Percentiles rank a stretch among this genome's conserved stretches.
Conservation (phyloP, 148 eudicot genomes). For the Gaultheria prostrata region DNA sequence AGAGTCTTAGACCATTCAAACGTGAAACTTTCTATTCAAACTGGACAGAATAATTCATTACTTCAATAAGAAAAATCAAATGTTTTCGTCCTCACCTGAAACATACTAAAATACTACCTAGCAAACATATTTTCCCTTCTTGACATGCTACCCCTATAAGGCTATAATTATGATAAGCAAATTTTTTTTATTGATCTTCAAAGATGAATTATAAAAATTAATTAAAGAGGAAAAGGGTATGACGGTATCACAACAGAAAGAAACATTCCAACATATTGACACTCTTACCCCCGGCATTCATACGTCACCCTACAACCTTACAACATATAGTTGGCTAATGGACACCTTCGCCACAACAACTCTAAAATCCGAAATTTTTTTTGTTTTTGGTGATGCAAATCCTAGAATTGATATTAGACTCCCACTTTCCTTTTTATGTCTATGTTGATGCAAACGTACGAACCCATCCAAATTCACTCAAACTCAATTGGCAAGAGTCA, state of each 20-base stretch:
- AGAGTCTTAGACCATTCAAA: background rate
- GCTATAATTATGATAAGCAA: too few species aligned
- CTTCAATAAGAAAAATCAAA: background rate
- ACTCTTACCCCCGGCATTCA: too few species aligned
- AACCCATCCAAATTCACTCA: background rate
- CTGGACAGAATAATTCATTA: background rate
- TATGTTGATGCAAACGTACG: background rate
- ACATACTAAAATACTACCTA: too few species aligned
- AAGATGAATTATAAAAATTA: too few species aligned
- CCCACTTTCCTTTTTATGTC: background rate
- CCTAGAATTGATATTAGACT: background rate
- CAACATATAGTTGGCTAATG: background rate
- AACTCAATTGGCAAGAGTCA: background rate
- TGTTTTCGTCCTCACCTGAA: background rate
- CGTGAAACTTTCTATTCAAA: background rate
- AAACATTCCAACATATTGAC: too few species aligned
- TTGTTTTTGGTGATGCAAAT: background rate
- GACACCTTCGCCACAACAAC: background rate
- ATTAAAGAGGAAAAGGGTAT: too few species aligned
- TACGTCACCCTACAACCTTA: background rate
- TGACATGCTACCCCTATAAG: too few species aligned
- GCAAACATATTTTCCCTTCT: too few species aligned
- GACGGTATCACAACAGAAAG: too few species aligned
- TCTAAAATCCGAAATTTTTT: background rate
- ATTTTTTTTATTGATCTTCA: too few species aligned